phyloP scores from a whole-genome alignment of 1,284 basidiomycete genomes.

The Cutaneotrichosporon cavernicola region DNA sequence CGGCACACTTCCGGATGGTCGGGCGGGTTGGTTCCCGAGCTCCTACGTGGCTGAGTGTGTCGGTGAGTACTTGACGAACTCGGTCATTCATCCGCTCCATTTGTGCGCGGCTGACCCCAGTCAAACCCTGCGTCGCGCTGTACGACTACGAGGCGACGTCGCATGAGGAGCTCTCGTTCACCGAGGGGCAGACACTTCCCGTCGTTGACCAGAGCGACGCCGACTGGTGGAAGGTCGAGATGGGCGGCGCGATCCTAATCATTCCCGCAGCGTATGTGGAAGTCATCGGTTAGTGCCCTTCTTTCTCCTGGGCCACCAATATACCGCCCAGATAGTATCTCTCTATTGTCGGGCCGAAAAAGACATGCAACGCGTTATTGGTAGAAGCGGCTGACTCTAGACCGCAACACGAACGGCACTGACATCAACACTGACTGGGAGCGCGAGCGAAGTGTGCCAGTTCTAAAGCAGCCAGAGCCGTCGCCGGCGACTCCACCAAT shows the following conservation, averaged over 20 bases:
- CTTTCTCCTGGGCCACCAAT: constrained; percentile 52
- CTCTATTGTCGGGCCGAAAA: constrained; percentile 22
- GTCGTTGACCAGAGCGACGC: constrained; percentile 76
- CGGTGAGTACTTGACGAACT: constrained; percentile 57
- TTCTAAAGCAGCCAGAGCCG: not conserved
- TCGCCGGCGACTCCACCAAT: not conserved
- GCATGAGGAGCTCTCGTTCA: constrained; percentile 76
- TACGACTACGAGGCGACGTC: constrained; percentile 71
- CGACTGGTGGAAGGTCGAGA: constrained; percentile 93
- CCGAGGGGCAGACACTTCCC: constrained; percentile 70
- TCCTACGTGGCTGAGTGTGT: constrained; percentile 76
- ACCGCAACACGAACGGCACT: not conserved
- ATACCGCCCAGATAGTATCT: constrained; percentile 24
- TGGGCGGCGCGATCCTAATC: constrained; percentile 75
- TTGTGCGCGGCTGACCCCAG: constrained; percentile 8
- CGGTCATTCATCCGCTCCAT: not conserved
- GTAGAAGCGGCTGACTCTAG: constrained; percentile 10
- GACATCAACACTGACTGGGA: not conserved
- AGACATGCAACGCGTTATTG: constrained; percentile 17
- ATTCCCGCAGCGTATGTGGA: constrained; percentile 88
- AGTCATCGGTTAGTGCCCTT: constrained; percentile 55
- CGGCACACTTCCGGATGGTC: constrained; percentile 67
- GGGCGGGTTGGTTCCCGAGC: constrained; percentile 85
- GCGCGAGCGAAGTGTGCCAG: not conserved
- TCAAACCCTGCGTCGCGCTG: constrained; percentile 57